Conservation (phyloP, 2,329 filamentous ascomycete species). For the Ophiocordyceps camponoti-rufipedis region DNA sequence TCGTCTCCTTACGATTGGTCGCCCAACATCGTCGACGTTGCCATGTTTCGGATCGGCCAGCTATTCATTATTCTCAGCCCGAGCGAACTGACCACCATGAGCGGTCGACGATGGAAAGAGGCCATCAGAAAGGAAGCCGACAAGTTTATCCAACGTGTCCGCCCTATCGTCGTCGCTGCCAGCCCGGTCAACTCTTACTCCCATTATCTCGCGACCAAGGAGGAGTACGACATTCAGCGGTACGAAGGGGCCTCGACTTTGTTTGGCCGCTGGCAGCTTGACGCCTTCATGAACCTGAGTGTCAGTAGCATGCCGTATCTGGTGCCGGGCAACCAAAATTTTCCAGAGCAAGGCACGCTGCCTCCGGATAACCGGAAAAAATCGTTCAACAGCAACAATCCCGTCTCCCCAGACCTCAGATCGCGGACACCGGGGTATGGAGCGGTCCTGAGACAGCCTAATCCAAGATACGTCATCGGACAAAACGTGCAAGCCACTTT, state of each 20-base stretch:
- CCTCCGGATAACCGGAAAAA: conserved; percentile 56
- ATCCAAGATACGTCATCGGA: conserved; percentile 37
- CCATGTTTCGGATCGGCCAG: conserved; percentile 69
- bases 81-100: conserved; percentile 85
- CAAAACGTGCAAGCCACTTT: conserved; percentile 49
- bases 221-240: conserved; percentile 70
- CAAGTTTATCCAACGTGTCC: conserved; percentile 20
- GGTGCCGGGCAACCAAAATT: conserved; percentile 16
- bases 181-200: conserved; percentile 84
- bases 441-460: conserved; percentile 36
- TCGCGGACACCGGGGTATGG: conserved; percentile 54
- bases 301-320: conserved; percentile 34
- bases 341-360: conserved; percentile 24
- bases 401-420: conserved; percentile 57
- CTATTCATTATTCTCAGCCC: conserved; percentile 70
- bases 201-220: conserved; percentile 60
- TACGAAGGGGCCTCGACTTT: conserved; percentile 93
- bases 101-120: conserved; percentile 68
- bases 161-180: conserved; percentile 62
- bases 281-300: conserved; percentile 76
- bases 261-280: conserved; percentile 64
- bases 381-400: conserved; percentile 62
- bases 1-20: conserved; percentile 66
- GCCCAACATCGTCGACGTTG: conserved; percentile 80
- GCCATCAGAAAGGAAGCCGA: conserved; percentile 37